Evolutionary conservation across 148 eudicot species (phyloP).

Genomic region (Tetragonia tetragonoides): DNA sequence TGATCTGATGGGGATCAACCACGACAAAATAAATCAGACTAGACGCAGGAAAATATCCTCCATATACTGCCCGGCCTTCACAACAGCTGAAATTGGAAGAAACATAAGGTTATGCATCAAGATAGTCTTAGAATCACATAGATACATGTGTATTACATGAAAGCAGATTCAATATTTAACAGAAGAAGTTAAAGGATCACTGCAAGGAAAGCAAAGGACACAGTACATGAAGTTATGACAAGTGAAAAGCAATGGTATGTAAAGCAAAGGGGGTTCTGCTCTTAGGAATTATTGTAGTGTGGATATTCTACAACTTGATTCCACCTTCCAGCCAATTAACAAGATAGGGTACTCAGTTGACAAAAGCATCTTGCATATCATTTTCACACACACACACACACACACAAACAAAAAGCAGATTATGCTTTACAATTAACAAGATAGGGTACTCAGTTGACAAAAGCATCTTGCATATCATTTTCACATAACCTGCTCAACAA

Average conservation of each 20-base stretch:
- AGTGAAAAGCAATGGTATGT: background rate
- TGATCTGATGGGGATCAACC: constrained; percentile 82
- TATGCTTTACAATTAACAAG: background rate
- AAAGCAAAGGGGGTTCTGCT: background rate
- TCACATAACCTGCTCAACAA: background rate
- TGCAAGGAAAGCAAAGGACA: background rate
- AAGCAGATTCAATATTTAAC: background rate
- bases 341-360: too few relatives aligned
- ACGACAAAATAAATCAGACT: constrained; percentile 62
- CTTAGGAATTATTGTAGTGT: background rate
- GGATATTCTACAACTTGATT: background rate
- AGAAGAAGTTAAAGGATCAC: background rate
- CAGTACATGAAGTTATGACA: background rate
- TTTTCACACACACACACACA: background rate
- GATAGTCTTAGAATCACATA: background rate
- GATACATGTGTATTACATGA: background rate
- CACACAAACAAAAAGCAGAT: background rate
- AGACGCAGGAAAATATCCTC: constrained; percentile 80
- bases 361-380: too few relatives aligned
- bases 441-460: background rate
- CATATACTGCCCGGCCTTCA: constrained; percentile 81
- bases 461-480: constrained; percentile 1
- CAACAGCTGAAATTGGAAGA: constrained; percentile 53
- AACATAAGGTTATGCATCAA: constrained; percentile 3
- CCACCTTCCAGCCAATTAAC: background rate